These are phyloP conservation scores for Neoboletus magnificus DNA, from an alignment of 768 basidiomycete species.

Conservation along the genomic window DNA sequence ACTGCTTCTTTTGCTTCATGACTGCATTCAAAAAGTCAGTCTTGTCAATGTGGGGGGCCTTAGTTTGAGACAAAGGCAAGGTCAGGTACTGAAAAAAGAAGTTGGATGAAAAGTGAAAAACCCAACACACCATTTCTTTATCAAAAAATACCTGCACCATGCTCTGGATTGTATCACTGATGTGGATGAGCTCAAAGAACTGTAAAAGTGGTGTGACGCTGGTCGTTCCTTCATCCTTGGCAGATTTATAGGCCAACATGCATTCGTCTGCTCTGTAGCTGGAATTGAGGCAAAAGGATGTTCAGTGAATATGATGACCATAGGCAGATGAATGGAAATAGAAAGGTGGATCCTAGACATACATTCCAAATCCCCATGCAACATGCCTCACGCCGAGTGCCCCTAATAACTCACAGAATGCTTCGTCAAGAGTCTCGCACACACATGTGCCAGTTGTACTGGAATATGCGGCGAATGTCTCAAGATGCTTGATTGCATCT, in stretches of 20 bases:
- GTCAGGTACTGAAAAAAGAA: not conserved
- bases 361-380: conserved; percentile 82
- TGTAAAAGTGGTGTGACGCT: conserved; percentile 91
- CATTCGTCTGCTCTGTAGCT: conserved; percentile 73
- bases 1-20: conserved; percentile 94
- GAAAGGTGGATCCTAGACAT: conserved; percentile 26
- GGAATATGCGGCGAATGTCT: conserved; percentile 86
- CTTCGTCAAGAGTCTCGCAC: conserved; percentile 89
- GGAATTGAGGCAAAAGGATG: not conserved
- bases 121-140: conserved; percentile 72
- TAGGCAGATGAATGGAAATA: too few species aligned
- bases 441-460: conserved; percentile 85
- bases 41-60: conserved; percentile 83
- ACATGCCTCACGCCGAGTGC: conserved; percentile 70
- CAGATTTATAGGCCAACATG: conserved; percentile 88
- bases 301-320: too few species aligned
- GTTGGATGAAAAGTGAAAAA: not conserved
- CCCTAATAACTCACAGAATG: conserved; percentile 82
- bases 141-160: conserved; percentile 99
- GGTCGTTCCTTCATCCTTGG: conserved; percentile 75
- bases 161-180: conserved; percentile 95
- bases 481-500: conserved; percentile 86
- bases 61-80: conserved; percentile 23
- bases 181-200: conserved; percentile 96
- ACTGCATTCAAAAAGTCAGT: conserved; percentile 92